Evolutionary conservation across 495 filamentous ascomycete species (phyloP), one percentile per base, ranked within the genome.

Genomic region (Lepidopterella palustris): DNA sequence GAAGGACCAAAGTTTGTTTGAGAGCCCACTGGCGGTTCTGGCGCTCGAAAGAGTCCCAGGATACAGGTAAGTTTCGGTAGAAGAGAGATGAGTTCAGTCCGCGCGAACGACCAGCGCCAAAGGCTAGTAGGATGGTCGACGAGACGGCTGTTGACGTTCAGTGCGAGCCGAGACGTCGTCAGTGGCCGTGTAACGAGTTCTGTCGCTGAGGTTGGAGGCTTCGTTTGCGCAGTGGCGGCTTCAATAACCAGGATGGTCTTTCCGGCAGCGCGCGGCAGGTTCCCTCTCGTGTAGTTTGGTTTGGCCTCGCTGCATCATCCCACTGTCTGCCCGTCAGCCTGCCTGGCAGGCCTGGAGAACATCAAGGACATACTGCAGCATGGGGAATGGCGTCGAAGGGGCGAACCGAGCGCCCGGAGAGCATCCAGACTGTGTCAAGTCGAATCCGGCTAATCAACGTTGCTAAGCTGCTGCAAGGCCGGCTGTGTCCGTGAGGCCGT

Each of bases 1-100:
- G 62, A 51, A 62, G 31, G 59, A 26, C 59, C 39, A 58, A 61
- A 66, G 55, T 66, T 62, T 66, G 63, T 66, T 65, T 55, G 51
- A 5, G n/a, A n/a, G n/a, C n/a, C n/a, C 13, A 35, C 13, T 6
- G 31, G 31, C 13, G 31, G 31, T 35, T n/a, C n/a, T n/a, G n/a
- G n/a, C n/a, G n/a, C n/a, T n/a, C n/a, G n/a, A n/a, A n/a, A 13
- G 31, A 35, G 13, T 35, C 31, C 31, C 31, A 35, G 31, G 6
- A 35, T 6, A 35, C 6, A 35, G 31, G 31, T 35, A 35, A 35
- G 31, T 35, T 35, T 35, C 31, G 31, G 31, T 13, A 6, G 6
- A 35, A 13, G 31, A 13, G 13, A n/a, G n/a, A n/a, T n/a, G 31
- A 6, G 5, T 13, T 35, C 31, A 35, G 31, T 5, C 31, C 31